A percentile compares a stretch with the other conserved stretches of the same genome.
Conservation (phyloP, 306 rosid genomes). For the Echinosophora koreensis region DNA sequence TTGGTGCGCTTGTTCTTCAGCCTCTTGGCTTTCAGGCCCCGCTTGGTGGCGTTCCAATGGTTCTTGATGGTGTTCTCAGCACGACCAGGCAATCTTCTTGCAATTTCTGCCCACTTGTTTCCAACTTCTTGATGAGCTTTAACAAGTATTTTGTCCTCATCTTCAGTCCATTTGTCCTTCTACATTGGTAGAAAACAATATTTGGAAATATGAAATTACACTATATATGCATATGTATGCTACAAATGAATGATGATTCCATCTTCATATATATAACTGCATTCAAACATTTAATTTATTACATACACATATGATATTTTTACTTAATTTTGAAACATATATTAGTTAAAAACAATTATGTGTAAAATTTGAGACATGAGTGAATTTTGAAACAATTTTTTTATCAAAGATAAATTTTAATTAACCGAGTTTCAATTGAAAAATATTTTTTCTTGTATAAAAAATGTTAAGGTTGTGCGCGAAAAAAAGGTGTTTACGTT, state of each 20-base stretch:
- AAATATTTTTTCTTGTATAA: not conserved
- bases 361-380: no score
- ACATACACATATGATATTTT: no score
- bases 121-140: conserved; percentile 69
- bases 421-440: no score
- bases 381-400: no score
- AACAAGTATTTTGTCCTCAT: conserved; percentile 66
- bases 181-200: conserved; percentile 36
- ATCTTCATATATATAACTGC: no score
- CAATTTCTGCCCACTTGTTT: conserved; percentile 83
- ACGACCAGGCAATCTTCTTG: conserved; percentile 62
- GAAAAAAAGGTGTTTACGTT: no score
- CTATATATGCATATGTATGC: not conserved
- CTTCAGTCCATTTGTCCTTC: conserved; percentile 85
- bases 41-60: conserved; percentile 81
- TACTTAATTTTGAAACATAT: no score
- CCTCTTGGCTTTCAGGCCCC: conserved; percentile 58
- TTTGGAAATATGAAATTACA: not conserved
- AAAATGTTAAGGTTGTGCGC: no score
- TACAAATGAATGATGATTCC: not conserved
- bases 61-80: no score
- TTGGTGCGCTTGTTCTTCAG: conserved; percentile 24
- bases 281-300: no score
- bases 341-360: no score
- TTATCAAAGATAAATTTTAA: no score